These are phyloP conservation scores for Nemania sp. DNA, from an alignment of 2,329 filamentous ascomycete genomes.

Conservation along the genomic window DNA sequence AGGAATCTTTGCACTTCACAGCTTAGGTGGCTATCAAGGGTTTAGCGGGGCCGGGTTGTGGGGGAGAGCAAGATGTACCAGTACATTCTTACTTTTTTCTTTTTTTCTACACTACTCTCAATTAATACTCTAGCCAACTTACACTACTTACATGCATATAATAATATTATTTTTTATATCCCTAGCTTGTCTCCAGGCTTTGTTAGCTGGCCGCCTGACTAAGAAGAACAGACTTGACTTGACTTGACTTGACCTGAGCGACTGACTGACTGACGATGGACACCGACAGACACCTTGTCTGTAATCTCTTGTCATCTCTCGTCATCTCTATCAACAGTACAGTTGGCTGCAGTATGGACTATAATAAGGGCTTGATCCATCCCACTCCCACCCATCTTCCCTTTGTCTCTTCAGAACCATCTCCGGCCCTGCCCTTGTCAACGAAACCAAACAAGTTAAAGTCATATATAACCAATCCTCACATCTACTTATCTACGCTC, in stretches of 20 bases:
- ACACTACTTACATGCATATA: neutral
- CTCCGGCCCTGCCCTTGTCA: conserved; percentile 8
- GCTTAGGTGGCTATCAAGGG: too few species aligned
- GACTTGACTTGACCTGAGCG: conserved; percentile 3
- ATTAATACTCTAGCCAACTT: too few species aligned
- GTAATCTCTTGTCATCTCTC: conserved; percentile 10
- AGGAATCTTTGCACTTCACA: too few species aligned
- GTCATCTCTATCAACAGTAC: conserved; percentile 24
- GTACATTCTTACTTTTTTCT: conserved; percentile 7
- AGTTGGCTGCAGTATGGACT: conserved; percentile 10
- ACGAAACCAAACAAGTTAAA: neutral
- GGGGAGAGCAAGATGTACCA: conserved; percentile 10
- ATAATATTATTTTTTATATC: neutral
- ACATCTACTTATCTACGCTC: neutral
- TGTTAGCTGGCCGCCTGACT: conserved; percentile 1
- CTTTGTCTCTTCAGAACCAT: conserved; percentile 18
- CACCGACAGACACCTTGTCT: conserved; percentile 23
- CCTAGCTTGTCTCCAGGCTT: conserved; percentile 6
- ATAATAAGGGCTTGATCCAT: conserved; percentile 26
- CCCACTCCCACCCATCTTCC: conserved; percentile 5
- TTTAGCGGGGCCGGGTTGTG: conserved; percentile 10
- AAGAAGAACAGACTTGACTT: too few species aligned
- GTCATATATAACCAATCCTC: neutral
- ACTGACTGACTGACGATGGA: conserved; percentile 8
- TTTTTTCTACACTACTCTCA: neutral